phyloP scores from a whole-genome alignment of 2,329 filamentous ascomycete genomes.

The Erysiphe pulchra region DNA sequence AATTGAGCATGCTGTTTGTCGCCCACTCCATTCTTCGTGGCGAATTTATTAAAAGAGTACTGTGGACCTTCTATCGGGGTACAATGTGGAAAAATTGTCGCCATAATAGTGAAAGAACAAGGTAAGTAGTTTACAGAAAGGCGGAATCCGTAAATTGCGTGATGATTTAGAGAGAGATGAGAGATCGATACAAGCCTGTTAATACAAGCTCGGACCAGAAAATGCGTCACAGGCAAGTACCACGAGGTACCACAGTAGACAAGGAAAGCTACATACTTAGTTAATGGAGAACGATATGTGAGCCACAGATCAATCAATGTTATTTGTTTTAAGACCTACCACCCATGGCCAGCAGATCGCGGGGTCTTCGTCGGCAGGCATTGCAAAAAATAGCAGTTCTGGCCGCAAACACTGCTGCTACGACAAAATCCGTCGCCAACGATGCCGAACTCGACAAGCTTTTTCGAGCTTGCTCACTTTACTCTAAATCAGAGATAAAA shows the following conservation, averaged over 20 bases:
- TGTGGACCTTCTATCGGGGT: conserved; percentile 41
- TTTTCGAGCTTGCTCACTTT: conserved; percentile 28
- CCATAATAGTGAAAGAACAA: conserved; percentile 3
- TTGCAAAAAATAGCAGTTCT: conserved; percentile 39
- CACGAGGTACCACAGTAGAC: too few species aligned
- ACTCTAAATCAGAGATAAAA: conserved; percentile 22
- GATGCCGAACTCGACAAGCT: conserved; percentile 36
- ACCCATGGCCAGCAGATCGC: conserved; percentile 13
- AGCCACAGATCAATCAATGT: background rate
- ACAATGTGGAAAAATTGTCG: conserved; percentile 45
- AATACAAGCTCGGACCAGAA: too few species aligned
- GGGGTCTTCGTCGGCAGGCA: conserved; percentile 33
- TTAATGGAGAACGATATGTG: too few species aligned
- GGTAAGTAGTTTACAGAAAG: too few species aligned
- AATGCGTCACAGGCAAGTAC: too few species aligned
- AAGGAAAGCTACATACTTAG: too few species aligned
- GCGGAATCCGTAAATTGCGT: too few species aligned
- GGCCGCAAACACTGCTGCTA: conserved; percentile 21
- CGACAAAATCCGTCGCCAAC: conserved; percentile 27
- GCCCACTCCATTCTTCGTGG: conserved; percentile 24
- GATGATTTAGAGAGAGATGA: too few species aligned
- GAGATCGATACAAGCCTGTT: too few species aligned
- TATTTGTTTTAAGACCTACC: background rate
- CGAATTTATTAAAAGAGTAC: conserved; percentile 39
- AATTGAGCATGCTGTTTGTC: conserved; percentile 38